Percentiles rank a stretch among this genome's conserved stretches.
Evolutionary conservation across 257 asterid genomes (phyloP).

Genomic region (Solanum pennellii): DNA sequence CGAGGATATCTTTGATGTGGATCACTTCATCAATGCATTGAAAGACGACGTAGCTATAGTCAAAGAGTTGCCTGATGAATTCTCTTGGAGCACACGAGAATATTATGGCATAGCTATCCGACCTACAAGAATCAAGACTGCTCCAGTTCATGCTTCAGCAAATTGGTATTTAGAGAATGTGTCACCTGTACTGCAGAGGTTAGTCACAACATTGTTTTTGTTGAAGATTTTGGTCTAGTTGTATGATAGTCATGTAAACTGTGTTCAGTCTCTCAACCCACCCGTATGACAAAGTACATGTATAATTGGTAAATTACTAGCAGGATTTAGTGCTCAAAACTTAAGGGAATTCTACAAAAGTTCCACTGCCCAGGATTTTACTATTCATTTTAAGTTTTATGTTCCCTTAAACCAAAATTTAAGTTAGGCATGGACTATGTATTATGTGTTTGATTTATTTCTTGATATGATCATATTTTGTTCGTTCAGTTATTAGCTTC

Average conservation of each 20-base stretch:
- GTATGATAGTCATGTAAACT: neutral
- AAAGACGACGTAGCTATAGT: constrained; percentile 74
- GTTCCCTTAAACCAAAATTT: neutral
- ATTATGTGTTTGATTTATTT: neutral
- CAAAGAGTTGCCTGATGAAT: constrained; percentile 77
- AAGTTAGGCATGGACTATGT: neutral
- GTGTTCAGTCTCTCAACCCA: neutral
- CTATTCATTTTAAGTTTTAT: neutral
- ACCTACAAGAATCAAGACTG: constrained; percentile 79
- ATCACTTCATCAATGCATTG: constrained; percentile 79
- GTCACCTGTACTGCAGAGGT: constrained; percentile 71
- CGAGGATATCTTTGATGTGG: constrained; percentile 89
- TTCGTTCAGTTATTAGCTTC: neutral
- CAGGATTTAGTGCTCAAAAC: neutral
- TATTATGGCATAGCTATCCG: constrained; percentile 86
- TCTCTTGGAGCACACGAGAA: constrained; percentile 94
- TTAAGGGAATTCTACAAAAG: neutral
- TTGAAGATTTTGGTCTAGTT: neutral
- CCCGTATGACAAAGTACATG: neutral
- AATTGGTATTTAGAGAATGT: constrained; percentile 92
- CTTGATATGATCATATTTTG: neutral
- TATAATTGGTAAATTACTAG: neutral
- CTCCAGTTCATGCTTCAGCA: constrained; percentile 95
- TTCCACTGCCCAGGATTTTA: neutral
- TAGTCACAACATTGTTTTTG: constrained; percentile 8